Conservation (phyloP, 371 early-diverging fungal species). For the Cokeromyces recurvatus region DNA sequence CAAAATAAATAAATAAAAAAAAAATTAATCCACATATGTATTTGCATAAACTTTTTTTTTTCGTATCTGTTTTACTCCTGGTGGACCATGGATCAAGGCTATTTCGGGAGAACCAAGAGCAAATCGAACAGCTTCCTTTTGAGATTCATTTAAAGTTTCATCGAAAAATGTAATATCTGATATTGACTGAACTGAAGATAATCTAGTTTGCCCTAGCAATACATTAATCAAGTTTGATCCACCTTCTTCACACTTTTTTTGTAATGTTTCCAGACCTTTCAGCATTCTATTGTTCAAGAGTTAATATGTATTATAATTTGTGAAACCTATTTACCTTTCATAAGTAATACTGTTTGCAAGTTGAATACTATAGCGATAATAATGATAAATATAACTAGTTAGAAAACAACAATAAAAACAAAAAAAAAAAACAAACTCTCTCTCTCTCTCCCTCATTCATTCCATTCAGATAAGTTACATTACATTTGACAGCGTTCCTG, state of each 20-base stretch:
- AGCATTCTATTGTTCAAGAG: constrained; percentile 23
- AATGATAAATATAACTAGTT: neutral
- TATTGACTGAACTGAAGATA: constrained; percentile 14
- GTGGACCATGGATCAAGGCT: constrained; percentile 86
- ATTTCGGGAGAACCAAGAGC: constrained; percentile 64
- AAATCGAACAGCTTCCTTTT: constrained; percentile 69
- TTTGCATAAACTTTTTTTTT: neutral
- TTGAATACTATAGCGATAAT: constrained; percentile 55
- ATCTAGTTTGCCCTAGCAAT: constrained; percentile 20
- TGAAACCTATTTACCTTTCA: constrained; percentile 42
- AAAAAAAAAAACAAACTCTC: no score
- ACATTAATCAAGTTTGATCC: constrained; percentile 21
- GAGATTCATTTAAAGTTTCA: constrained; percentile 68
- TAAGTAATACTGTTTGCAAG: constrained; percentile 79
- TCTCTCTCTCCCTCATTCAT: no score
- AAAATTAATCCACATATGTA: no score
- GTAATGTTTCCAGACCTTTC: constrained; percentile 34
- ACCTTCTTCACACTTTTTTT: constrained; percentile 10
- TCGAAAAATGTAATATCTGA: constrained; percentile 51
- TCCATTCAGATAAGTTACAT: constrained; percentile 6
- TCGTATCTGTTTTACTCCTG: constrained; percentile 45
- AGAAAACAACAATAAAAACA: no score
- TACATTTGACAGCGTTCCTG: constrained; percentile 69
- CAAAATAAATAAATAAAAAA: neutral
- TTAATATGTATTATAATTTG: neutral